Evolutionary conservation across 495 filamentous ascomycete species (phyloP).

Genomic region (Talaromyces wortmannii): DNA sequence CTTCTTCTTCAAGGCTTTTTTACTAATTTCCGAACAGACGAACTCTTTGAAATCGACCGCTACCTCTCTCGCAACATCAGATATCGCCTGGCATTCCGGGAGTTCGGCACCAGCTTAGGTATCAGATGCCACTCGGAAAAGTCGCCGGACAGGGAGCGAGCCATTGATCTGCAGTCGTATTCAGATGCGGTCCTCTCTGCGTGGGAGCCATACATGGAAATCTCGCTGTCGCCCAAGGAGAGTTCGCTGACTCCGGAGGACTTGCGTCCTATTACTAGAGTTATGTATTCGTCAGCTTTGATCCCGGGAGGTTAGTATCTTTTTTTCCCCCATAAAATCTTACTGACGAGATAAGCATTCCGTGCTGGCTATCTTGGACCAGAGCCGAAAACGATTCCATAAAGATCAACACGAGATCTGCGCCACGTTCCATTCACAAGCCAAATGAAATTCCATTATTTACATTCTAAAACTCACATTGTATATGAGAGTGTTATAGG

Average conservation of each 20-base stretch:
- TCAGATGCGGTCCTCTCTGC: conserved; percentile 39
- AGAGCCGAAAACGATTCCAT: conserved; percentile 16
- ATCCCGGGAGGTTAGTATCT: conserved; percentile 50
- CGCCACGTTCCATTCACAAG: neutral
- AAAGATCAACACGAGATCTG: neutral
- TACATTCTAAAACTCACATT: neutral
- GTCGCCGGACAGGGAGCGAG: conserved; percentile 29
- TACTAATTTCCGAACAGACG: conserved; percentile 15
- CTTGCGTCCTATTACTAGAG: conserved; percentile 51
- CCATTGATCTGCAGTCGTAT: conserved; percentile 28
- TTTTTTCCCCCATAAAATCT: neutral
- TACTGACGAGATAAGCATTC: conserved; percentile 19
- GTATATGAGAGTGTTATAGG: too few species aligned
- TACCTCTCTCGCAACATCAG: conserved; percentile 32
- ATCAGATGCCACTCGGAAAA: conserved; percentile 41
- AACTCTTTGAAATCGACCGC: conserved; percentile 32
- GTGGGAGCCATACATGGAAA: conserved; percentile 45
- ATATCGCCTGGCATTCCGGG: conserved; percentile 53
- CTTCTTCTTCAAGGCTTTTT: neutral
- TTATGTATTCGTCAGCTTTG: conserved; percentile 62
- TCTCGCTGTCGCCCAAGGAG: conserved; percentile 11
- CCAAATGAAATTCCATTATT: neutral
- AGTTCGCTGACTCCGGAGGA: conserved; percentile 34
- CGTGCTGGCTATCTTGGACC: conserved; percentile 28
- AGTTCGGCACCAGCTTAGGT: conserved; percentile 55